Base-by-base conservation (phyloP, 2,329 filamentous ascomycete species). In the Huntiella bhutanensis region DNA sequence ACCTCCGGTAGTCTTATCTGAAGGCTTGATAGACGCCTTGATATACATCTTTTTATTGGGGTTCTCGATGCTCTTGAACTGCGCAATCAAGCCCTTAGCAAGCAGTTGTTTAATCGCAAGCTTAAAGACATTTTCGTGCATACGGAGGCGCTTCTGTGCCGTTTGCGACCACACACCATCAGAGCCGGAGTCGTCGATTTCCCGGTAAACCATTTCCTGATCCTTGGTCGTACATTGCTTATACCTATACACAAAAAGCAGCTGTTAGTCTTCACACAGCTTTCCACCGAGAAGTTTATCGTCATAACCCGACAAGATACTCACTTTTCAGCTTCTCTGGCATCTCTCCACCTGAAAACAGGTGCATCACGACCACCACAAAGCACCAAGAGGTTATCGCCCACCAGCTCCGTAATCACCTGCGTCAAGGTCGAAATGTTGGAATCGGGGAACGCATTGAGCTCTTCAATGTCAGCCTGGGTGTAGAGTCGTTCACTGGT, bases 21-120 rank as follows among this genome's bases (percentile, higher is more conserved):
- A 84, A 0, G 91, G 88, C 8, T 77, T 75, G 51, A 98, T 73
- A 52, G 80, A 79, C 46, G 80, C 76, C 57, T 94, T 79, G 71
- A 98, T 93, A 69, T 91, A 98, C 73, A 93, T 94, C 64, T 93
- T 94, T 59, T 91, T 82, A 53, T 80, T 82, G 22, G 85, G 84
- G 57, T 82, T 80, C 64, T 93, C 86, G 62, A 93, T 86, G 60
- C 81, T 91, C 64, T 88, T 91, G 64, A 96, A 86, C 49, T 79
- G 77, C 56, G 82, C 82, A 60, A 98, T 86, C 58, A 92, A 77
- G 33, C 77, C 76, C 59, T 85, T 87, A 35, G 70, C 66, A 60
- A 92, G 82, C 51, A 98, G 76, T 52, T 79, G 76, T 65, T 92
- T 94, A 54, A 96, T 70, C 22, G 78, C 78, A 55, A 81, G 80